Base-by-base conservation (phyloP, 2,329 filamentous ascomycete genomes). In the Penicillium thymicola region DNA sequence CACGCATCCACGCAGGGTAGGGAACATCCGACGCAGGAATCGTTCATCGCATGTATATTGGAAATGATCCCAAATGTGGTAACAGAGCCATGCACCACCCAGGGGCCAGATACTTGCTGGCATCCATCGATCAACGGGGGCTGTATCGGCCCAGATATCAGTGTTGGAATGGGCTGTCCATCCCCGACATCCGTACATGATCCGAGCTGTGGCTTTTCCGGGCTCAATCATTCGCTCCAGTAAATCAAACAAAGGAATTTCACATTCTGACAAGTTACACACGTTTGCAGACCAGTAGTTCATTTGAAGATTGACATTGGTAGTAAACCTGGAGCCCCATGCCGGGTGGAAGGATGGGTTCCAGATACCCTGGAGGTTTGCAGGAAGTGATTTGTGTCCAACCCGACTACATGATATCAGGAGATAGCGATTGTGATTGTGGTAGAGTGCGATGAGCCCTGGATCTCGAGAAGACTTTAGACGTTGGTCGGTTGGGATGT, bases 281-380 rank as follows among this genome's bases (percentile, higher is more conserved):
- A 82, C 76, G 34, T 84, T 81, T 2, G 78, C 77, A 2, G 71
- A 72, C 82, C 83, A 86, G 59, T 85, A 79, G 58, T 85, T 85
- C 83, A 85, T 85, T 61, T 86, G 81, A 0, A 85, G 58, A 55
- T 86, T 86, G 63, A 86, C 83, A 58, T 86, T 82, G 41, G 78
- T 74, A 43, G 84, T 82, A 55, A 84, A 86, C 59, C 85, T 82
- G 4, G 73, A 78, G 11, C 78, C 76, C 83, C 83, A 84, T 2
- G 79, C 76, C 2, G 77, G 72, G 2, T 65, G 63, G 3, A 81
- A 68, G 0, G 75, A 72, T 46, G 81, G 76, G 9, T 78, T 79
- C 84, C 83, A 86, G 21, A 77, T 76, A 0, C 83, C 83, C 65
- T 84, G 81, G 0, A 86, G 72, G 55, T 85, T 85, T 0, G 82